phyloP scores from a whole-genome alignment of 305 asterid genomes.

The Fraxinus angustifolia region DNA sequence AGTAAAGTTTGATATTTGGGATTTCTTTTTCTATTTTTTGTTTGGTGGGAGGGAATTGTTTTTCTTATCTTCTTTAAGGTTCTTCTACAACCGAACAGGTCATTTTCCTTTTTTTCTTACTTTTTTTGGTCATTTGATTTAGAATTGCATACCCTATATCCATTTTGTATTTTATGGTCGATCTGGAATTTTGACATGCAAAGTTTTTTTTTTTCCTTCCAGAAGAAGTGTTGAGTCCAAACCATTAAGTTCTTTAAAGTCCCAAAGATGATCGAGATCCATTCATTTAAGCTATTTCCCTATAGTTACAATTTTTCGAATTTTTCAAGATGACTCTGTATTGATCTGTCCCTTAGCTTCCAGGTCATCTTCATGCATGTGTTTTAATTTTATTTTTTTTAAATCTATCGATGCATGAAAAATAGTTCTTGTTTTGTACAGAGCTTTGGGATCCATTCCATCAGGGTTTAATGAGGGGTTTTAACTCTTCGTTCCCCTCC shows the following conservation, averaged over 20 bases:
- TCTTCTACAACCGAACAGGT: neutral
- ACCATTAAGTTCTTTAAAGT: conserved; percentile 12
- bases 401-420: conserved; percentile 17
- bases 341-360: conserved; percentile 7
- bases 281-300: neutral
- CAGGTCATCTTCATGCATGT: conserved; percentile 33
- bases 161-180: conserved; percentile 26
- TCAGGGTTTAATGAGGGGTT: conserved; percentile 21
- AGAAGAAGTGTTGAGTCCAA: conserved; percentile 7
- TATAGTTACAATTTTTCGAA: neutral
- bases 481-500: neutral
- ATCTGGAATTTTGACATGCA: conserved; percentile 37
- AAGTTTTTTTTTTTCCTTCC: neutral
- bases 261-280: conserved; percentile 33
- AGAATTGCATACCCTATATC: neutral
- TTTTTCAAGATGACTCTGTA: neutral
- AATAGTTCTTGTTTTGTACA: conserved; percentile 1
- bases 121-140: neutral
- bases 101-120: neutral
- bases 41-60: conserved; percentile 1
- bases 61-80: neutral
- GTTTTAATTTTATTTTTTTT: neutral
- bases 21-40: neutral
- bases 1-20: conserved; percentile 10
- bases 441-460: conserved; percentile 12